phyloP scores from a whole-genome alignment of 306 rosid species.

The Malus sieversii region DNA sequence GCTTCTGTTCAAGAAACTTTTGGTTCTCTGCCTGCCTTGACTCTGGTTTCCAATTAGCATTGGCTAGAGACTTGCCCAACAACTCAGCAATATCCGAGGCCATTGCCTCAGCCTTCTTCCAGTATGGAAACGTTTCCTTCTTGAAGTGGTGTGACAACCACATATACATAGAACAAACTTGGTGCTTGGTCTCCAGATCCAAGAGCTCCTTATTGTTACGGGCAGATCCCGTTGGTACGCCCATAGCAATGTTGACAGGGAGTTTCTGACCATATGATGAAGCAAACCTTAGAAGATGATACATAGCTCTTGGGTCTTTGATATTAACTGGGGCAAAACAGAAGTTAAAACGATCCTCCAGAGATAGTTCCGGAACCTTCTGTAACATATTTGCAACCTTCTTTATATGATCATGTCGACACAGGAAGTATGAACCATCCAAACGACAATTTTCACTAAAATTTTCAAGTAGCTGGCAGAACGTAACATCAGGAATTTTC shows the following conservation, averaged over 20 bases:
- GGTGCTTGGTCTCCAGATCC: conserved; percentile 90
- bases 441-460: conserved; percentile 69
- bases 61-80: conserved; percentile 56
- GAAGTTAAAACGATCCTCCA: conserved; percentile 78
- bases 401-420: conserved; percentile 67
- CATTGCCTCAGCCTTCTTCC: conserved; percentile 69
- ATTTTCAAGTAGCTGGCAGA: conserved; percentile 55
- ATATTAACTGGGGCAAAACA: conserved; percentile 89
- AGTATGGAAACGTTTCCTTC: conserved; percentile 63
- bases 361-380: conserved; percentile 58
- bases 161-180: conserved; percentile 73
- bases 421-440: conserved; percentile 78
- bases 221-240: conserved; percentile 71
- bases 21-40: conserved; percentile 46
- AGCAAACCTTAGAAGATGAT: conserved; percentile 77
- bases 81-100: conserved; percentile 58
- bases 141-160: conserved; percentile 83
- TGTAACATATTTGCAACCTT: conserved; percentile 90
- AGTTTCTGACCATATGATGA: conserved; percentile 51
- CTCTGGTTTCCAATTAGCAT: conserved; percentile 83
- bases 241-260: conserved; percentile 77
- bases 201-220: conserved; percentile 68
- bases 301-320: conserved; percentile 85
- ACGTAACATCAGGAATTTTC: conserved; percentile 43
- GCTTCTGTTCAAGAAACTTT: conserved; percentile 29